Evolutionary conservation across 2,329 filamentous ascomycete species (phyloP).

Genomic region (Exophiala sp.): DNA sequence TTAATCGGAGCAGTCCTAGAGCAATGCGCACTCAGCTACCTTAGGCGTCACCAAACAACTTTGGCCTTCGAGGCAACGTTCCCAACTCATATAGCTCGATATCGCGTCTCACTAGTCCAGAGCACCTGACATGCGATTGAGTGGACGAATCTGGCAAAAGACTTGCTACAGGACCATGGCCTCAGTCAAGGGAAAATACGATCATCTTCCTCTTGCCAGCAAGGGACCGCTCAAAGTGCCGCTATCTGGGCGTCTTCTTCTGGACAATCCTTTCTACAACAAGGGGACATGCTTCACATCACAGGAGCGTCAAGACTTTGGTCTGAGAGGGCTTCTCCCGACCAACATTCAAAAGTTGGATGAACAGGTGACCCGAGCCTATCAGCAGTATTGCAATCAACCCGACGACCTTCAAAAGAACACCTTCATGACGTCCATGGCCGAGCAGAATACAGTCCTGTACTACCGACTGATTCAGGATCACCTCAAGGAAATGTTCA

Average conservation of each 20-base stretch:
- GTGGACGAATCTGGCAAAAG: not conserved
- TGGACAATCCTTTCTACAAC: conserved; percentile 66
- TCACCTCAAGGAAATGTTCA: conserved; percentile 81
- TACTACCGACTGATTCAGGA: conserved; percentile 70
- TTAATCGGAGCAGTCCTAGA: no score
- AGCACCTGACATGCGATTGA: not conserved
- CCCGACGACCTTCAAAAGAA: conserved; percentile 69
- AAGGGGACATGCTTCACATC: conserved; percentile 73
- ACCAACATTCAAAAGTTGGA: conserved; percentile 67
- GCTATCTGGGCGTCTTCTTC: conserved; percentile 47
- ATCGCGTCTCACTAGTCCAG: not conserved
- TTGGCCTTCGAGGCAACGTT: not conserved
- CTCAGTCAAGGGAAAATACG: conserved; percentile 26
- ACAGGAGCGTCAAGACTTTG: conserved; percentile 63
- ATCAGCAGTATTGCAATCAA: conserved; percentile 65
- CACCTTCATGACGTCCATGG: conserved; percentile 78
- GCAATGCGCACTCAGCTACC: no score
- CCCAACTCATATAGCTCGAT: no score
- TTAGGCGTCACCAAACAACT: no score
- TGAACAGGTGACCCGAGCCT: conserved; percentile 69
- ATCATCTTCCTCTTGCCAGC: conserved; percentile 32
- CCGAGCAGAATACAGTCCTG: conserved; percentile 76
- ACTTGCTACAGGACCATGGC: conserved; percentile 1
- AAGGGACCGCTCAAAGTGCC: conserved; percentile 32
- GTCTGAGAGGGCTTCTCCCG: conserved; percentile 67